These are phyloP conservation scores for Clonostachys sp. DNA, from an alignment of 2,329 filamentous ascomycete genomes.

Conservation along the genomic window DNA sequence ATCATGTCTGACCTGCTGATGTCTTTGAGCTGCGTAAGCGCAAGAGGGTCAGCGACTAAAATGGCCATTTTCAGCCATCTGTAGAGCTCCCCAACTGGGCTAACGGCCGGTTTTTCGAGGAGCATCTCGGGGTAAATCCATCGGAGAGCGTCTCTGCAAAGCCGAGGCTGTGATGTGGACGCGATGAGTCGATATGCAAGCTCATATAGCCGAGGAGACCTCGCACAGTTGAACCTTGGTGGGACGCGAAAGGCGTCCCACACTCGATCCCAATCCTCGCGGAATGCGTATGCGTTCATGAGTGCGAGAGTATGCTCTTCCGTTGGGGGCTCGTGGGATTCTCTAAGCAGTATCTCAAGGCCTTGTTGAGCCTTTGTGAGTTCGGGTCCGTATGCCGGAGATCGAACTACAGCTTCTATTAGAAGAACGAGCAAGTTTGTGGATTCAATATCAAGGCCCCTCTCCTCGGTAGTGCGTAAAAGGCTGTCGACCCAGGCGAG, in stretches of 20 bases:
- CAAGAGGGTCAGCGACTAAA: slow-evolving; percentile 39
- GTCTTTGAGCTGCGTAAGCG: no score
- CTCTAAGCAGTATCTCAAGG: slow-evolving; percentile 37
- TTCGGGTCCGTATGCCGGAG: slow-evolving; percentile 18
- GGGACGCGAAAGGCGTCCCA: slow-evolving; percentile 57
- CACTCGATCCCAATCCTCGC: slow-evolving; percentile 48
- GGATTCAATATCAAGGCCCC: slow-evolving; percentile 33
- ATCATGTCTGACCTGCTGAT: no score
- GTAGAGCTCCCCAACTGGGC: slow-evolving; percentile 35
- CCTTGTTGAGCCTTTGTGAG: slow-evolving; percentile 34
- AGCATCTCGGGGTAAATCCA: slow-evolving; percentile 56
- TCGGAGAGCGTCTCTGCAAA: slow-evolving; percentile 43
- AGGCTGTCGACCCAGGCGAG: slow-evolving; percentile 35
- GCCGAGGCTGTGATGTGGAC: slow-evolving; percentile 29
- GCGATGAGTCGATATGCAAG: slow-evolving; percentile 46
- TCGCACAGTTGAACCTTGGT: slow-evolving; percentile 39
- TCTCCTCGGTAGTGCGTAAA: slow-evolving; percentile 37
- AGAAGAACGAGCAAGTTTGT: slow-evolving; percentile 44
- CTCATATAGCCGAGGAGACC: slow-evolving; percentile 50
- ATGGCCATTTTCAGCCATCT: slow-evolving; percentile 49
- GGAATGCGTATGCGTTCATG: slow-evolving; percentile 38
- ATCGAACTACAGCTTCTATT: slow-evolving; percentile 30
- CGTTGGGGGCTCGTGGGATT: slow-evolving; percentile 29
- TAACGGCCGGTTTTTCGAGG: slow-evolving; percentile 45
- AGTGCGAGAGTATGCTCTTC: slow-evolving; percentile 32